Percentiles rank a stretch among this genome's conserved stretches.
phyloP scores from a whole-genome alignment of 2,329 filamentous ascomycete genomes.

The Alternaria consortialis region DNA sequence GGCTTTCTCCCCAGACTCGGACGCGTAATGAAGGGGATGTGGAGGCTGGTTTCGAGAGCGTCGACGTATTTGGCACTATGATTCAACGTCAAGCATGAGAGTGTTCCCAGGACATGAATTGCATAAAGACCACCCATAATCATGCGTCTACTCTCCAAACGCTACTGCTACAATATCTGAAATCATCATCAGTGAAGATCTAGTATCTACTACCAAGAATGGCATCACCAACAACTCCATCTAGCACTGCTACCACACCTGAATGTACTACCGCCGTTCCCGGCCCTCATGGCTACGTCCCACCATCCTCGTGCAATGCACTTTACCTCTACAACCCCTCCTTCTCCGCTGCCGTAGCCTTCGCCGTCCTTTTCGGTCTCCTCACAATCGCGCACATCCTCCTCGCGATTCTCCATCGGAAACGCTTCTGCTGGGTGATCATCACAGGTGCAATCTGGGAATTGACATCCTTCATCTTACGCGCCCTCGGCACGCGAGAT shows the following conservation, averaged over 20 bases:
- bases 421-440: background rate
- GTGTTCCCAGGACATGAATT: accelerated
- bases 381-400: background rate
- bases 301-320: background rate
- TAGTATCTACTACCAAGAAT: background rate
- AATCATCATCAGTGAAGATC: background rate
- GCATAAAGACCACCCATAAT: accelerated
- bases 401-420: background rate
- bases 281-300: background rate
- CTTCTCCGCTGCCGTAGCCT: background rate
- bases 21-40: background rate
- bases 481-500: background rate
- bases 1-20: background rate
- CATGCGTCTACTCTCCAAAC: background rate
- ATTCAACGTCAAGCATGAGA: accelerated
- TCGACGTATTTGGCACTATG: background rate
- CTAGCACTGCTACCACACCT: background rate
- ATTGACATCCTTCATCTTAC: background rate
- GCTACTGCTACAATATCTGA: background rate
- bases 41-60: accelerated
- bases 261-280: background rate
- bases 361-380: background rate
- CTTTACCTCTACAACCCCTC: background rate
- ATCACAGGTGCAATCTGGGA: background rate
- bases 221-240: background rate